Percentiles rank a stretch among this genome's conserved stretches.
Conservation (phyloP, 1,284 basidiomycete species). For the Caloboletus inedulis region DNA sequence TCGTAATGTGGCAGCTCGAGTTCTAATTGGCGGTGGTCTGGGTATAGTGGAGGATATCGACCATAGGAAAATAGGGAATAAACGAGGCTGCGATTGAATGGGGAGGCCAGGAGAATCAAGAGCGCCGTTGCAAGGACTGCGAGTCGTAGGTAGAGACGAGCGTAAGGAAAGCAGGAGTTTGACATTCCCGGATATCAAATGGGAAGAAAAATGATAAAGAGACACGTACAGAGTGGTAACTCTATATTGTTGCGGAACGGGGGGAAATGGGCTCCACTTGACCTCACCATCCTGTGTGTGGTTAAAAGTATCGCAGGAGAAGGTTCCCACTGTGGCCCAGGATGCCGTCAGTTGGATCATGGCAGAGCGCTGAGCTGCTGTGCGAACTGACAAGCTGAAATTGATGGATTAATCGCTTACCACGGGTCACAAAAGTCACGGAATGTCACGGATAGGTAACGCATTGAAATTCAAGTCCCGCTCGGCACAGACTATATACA, state of each 20-base stretch:
- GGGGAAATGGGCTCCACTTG: background rate
- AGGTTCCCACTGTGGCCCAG: background rate
- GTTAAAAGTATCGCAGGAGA: background rate
- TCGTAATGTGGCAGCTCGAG: slow-evolving; percentile 21
- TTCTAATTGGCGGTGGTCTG: slow-evolving; percentile 11
- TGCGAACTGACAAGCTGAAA: background rate
- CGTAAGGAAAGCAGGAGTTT: background rate
- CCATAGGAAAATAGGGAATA: slow-evolving; percentile 15
- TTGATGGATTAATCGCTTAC: background rate
- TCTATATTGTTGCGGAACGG: background rate
- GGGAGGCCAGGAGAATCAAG: slow-evolving; percentile 22
- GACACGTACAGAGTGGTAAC: background rate
- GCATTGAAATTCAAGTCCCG: too few species aligned
- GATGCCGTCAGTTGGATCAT: too few species aligned
- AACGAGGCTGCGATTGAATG: slow-evolving; percentile 27
- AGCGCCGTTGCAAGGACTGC: background rate
- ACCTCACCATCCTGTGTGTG: background rate
- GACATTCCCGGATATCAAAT: slow-evolving; percentile 6
- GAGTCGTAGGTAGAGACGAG: slow-evolving; percentile 5
- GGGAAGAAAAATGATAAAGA: too few species aligned
- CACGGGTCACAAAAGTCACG: too few species aligned
- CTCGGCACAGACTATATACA: too few species aligned
- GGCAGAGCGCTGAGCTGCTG: background rate
- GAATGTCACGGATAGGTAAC: too few species aligned
- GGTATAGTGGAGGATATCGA: slow-evolving; percentile 27